Evolutionary conservation across 805 yeast genomes (phyloP).

Genomic region (Sugiyamaella floridensis): DNA sequence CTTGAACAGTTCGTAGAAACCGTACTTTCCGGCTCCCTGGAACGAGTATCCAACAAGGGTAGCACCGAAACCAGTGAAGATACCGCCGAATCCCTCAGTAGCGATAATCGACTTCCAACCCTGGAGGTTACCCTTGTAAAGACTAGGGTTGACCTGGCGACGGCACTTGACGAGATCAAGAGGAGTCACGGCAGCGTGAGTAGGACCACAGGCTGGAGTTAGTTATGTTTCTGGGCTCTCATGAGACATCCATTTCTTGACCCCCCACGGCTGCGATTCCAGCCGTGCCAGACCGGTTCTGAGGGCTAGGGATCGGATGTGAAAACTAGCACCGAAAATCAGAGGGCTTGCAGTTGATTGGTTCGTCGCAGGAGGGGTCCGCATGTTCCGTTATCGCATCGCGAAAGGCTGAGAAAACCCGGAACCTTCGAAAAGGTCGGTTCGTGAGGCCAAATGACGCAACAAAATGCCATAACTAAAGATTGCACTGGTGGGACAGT

Average conservation of each 20-base stretch:
- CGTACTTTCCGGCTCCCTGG: slow-evolving; percentile 97
- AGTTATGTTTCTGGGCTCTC: too few species aligned
- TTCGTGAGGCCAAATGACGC: too few species aligned
- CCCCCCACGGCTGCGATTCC: too few species aligned
- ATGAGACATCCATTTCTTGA: too few species aligned
- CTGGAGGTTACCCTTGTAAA: slow-evolving; percentile 69
- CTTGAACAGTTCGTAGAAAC: slow-evolving; percentile 88
- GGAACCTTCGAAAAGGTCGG: too few species aligned
- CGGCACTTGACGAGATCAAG: slow-evolving; percentile 91
- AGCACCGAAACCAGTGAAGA: slow-evolving; percentile 87
- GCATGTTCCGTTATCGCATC: not conserved
- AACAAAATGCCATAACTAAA: too few species aligned
- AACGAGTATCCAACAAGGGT: slow-evolving; percentile 87
- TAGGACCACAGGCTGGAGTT: slow-evolving; percentile 81
- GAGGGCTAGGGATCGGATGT: not conserved
- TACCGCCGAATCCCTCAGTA: slow-evolving; percentile 65
- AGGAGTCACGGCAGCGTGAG: slow-evolving; percentile 90
- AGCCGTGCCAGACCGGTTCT: too few species aligned
- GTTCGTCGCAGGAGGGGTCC: not conserved
- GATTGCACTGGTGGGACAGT: too few species aligned
- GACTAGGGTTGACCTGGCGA: slow-evolving; percentile 69
- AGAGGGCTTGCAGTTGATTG: not conserved
- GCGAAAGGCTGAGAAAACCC: not conserved
- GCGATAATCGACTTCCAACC: slow-evolving; percentile 75
- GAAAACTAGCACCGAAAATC: not conserved